A percentile compares a stretch with the other conserved stretches of the same genome.
Conservation (phyloP, 345 rosid genomes). For the Garcia nutans region DNA sequence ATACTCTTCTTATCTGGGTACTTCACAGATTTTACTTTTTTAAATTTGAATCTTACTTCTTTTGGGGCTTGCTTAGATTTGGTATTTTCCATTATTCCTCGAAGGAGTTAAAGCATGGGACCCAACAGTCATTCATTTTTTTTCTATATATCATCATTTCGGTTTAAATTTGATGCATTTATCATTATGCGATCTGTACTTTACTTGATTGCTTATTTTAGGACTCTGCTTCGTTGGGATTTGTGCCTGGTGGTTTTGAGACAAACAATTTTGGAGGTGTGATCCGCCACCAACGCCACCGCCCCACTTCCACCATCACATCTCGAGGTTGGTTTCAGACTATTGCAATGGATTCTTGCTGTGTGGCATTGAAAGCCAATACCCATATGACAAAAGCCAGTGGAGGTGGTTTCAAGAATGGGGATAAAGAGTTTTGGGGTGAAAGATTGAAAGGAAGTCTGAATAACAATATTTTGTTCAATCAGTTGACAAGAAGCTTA, state of each 20-base stretch:
- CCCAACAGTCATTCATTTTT: slow-evolving; percentile 29
- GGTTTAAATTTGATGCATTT: not conserved
- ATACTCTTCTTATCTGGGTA: slow-evolving; percentile 26
- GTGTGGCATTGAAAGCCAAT: slow-evolving; percentile 43
- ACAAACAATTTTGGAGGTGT: slow-evolving; percentile 3
- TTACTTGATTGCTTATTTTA: slow-evolving; percentile 46
- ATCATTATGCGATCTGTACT: slow-evolving; percentile 48
- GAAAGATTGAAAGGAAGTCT: slow-evolving; percentile 53
- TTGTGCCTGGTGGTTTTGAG: slow-evolving; percentile 13
- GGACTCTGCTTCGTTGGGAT: slow-evolving; percentile 20
- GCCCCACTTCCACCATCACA: slow-evolving; percentile 1
- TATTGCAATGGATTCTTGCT: slow-evolving; percentile 65
- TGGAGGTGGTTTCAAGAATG: slow-evolving; percentile 32
- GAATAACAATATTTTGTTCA: slow-evolving; percentile 27
- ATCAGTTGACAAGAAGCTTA: slow-evolving; percentile 36
- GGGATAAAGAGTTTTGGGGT: slow-evolving; percentile 54
- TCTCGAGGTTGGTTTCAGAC: slow-evolving; percentile 10
- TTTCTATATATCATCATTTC: not conserved
- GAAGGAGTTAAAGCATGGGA: slow-evolving; percentile 18
- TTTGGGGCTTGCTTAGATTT: slow-evolving; percentile 36
- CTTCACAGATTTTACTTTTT: slow-evolving; percentile 12
- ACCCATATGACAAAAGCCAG: slow-evolving; percentile 35
- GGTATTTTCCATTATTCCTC: slow-evolving; percentile 21
- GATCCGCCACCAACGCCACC: slow-evolving; percentile 9
- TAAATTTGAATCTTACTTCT: slow-evolving; percentile 17